Evolutionary conservation across 805 yeast species (phyloP).

Genomic region (Candida insectorum): DNA sequence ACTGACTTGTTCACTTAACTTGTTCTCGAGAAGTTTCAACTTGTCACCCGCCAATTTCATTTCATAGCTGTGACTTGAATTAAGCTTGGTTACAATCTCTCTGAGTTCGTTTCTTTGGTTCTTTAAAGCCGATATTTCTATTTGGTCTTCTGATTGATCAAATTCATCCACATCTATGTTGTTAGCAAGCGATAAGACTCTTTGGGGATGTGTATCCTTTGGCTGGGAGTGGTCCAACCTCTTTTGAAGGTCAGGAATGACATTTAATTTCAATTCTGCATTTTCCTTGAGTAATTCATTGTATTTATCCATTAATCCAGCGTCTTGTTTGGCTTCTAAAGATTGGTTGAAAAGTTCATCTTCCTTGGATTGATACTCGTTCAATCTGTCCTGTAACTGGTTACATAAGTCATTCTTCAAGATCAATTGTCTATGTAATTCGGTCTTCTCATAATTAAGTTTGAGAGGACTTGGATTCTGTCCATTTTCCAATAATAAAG

Average conservation of each 20-base stretch:
- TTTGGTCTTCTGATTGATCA: slow-evolving; percentile 13
- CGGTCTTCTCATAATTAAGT: slow-evolving; percentile 54
- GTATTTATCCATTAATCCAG: slow-evolving; percentile 35
- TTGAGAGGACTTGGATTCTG: slow-evolving; percentile 52
- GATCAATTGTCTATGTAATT: slow-evolving; percentile 44
- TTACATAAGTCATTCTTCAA: slow-evolving; percentile 47
- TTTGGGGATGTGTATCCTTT: slow-evolving; percentile 1
- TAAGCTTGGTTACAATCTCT: slow-evolving; percentile 36
- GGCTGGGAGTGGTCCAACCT: slow-evolving; percentile 8
- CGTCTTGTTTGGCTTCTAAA: slow-evolving; percentile 15
- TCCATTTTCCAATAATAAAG: slow-evolving; percentile 53
- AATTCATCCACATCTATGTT: slow-evolving; percentile 4
- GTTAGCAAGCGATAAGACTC: slow-evolving; percentile 6
- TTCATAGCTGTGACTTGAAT: slow-evolving; percentile 33
- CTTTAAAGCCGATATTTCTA: slow-evolving; percentile 21
- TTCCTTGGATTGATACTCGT: slow-evolving; percentile 24
- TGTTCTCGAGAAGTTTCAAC: slow-evolving; percentile 27
- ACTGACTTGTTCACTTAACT: slow-evolving; percentile 24
- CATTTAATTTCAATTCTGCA: slow-evolving; percentile 37
- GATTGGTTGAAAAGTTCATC: slow-evolving; percentile 3
- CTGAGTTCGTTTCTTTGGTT: slow-evolving; percentile 40
- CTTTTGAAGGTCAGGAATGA: slow-evolving; percentile 47
- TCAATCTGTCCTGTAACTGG: slow-evolving; percentile 46
- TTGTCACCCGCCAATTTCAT: slow-evolving; percentile 34
- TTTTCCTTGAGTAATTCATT: slow-evolving; percentile 39